Evolutionary conservation across 129 eudicot genomes (phyloP).

Genomic region (Centella asiatica): DNA sequence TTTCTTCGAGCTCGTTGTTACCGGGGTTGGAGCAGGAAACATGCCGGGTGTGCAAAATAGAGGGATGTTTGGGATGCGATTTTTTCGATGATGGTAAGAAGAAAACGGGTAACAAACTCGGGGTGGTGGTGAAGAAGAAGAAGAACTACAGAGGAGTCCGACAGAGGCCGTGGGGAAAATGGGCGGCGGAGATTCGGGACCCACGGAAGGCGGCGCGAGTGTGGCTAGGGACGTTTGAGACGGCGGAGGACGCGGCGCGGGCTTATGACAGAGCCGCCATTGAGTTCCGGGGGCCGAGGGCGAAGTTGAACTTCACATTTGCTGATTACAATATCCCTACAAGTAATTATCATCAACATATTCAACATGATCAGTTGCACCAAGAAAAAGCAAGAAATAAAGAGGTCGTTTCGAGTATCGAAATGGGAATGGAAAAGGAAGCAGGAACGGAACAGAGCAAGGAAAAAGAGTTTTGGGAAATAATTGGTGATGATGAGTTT

Average conservation of each 20-base stretch:
- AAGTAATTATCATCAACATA: background rate
- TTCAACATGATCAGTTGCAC: background rate
- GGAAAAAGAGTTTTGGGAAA: constrained; percentile 15
- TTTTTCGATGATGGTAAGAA: background rate
- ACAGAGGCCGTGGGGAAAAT: constrained; percentile 48
- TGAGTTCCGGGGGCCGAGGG: constrained; percentile 34
- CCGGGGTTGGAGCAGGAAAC: constrained; percentile 15
- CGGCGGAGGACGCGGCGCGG: constrained; percentile 34
- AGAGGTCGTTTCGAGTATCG: background rate
- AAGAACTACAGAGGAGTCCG: constrained; percentile 43
- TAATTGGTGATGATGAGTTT: constrained; percentile 19
- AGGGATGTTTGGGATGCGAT: constrained; percentile 38
- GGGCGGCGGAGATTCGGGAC: constrained; percentile 48
- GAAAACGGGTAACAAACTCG: background rate
- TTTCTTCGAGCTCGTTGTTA: too few relatives aligned
- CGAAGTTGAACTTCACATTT: constrained; percentile 32
- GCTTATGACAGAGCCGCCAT: constrained; percentile 36
- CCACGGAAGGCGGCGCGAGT: constrained; percentile 36
- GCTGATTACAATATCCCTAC: constrained; percentile 10
- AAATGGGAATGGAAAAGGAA: background rate
- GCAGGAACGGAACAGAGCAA: background rate
- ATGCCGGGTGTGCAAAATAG: constrained; percentile 22
- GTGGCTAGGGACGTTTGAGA: constrained; percentile 40
- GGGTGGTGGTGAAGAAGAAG: constrained; percentile 5
- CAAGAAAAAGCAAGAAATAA: background rate